Base-by-base conservation (phyloP, 352 stramenopile species). In the Pythium volutum region DNA sequence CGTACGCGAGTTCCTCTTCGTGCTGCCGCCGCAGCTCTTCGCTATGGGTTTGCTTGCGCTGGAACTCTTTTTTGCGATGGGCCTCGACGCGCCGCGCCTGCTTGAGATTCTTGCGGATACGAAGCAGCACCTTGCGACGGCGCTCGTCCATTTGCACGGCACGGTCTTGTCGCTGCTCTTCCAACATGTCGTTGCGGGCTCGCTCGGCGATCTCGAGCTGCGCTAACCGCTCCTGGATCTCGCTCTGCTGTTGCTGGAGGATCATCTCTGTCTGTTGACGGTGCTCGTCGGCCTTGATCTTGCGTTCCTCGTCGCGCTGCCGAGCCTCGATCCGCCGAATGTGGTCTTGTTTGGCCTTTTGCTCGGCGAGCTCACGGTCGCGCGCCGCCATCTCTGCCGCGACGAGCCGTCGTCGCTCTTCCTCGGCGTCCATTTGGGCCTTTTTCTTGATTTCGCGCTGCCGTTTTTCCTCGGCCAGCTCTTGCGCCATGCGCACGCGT, bases 401-500 rank as follows among this genome's bases (percentile, higher is more conserved):
- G 2, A 94, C 20, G 4, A 82, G 59, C 33, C 88, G 81, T 26
- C 84, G 71, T 14, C 79, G 69, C 57, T 93, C 83, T 57, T 97
- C 88, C 48, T 94, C 87, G 7, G 81, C 81, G 54, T 97, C 87
- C 36, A 91, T 52, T 59, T 92, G 75, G 0, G 87, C 81, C 47
- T 91, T 90, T 51, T 93, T 92, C 56, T 88, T 81, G 39, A 97
- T 79, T 55, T 96, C 88, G 48, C 87, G 67, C 38, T 85, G 61
- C 11, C 81, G 79, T 60, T 91, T 89, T 41, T 88, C 79, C 51
- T 88, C 85, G 14, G 84, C 84, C 29, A 91, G 52, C 43, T 93
- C 77, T 57, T 86, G 77, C 4, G 79, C 79, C 48, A 76, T 75
- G 14, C 81, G 81, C 54, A 83, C 50, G 8, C 81, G 76, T 1